Conservation (phyloP, 345 rosid genomes). For the Eucalyptus curtisii region DNA sequence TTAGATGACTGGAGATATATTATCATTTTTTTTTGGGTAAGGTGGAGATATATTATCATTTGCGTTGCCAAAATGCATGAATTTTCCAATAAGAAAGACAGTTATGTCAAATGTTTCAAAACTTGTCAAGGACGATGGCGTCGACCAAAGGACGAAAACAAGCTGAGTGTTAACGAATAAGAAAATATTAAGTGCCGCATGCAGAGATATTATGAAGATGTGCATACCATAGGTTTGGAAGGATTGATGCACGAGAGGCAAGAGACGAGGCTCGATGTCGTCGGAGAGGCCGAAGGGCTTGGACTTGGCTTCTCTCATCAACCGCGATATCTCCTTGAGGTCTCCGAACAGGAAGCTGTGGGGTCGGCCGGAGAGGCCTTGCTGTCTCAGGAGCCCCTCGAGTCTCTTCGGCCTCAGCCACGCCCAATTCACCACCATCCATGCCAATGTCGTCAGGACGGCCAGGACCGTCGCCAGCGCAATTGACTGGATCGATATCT, state of each 20-base stretch:
- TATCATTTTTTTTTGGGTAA: no score
- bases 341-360: neutral
- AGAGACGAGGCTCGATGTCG: neutral
- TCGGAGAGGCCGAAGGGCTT: neutral
- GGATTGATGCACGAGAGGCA: neutral
- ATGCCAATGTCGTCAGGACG: neutral
- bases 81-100: neutral
- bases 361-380: neutral
- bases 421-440: neutral
- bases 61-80: neutral
- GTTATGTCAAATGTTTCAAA: neutral
- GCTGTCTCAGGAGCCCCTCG: neutral
- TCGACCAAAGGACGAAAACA: neutral
- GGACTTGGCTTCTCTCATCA: neutral
- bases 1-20: no score
- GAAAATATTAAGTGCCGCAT: neutral
- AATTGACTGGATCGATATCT: neutral
- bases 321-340: neutral
- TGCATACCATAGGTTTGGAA: neutral
- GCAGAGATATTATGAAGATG: neutral
- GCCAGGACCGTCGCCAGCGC: neutral
- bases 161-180: neutral
- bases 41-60: no score
- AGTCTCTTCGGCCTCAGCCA: conserved; percentile 1
- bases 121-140: neutral